These are phyloP conservation scores for Grosmannia penicillata DNA, from an alignment of 2,329 filamentous ascomycete genomes.

Conservation along the genomic window DNA sequence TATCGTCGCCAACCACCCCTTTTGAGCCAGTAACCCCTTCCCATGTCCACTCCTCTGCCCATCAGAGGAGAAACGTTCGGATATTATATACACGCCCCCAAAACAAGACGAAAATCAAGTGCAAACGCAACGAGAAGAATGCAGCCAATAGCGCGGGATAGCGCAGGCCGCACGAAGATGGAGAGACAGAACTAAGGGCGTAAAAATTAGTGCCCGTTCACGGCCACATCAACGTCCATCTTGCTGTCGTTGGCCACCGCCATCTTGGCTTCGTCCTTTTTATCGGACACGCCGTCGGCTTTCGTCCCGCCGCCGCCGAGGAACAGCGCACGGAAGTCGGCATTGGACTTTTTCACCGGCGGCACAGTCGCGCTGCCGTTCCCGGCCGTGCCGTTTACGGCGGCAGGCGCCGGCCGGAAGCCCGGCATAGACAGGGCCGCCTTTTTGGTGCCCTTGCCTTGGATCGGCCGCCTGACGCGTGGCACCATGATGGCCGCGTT, in stretches of 20 bases:
- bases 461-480: constrained; percentile 25
- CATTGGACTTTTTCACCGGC: constrained; percentile 17
- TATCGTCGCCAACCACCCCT: no score
- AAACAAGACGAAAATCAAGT: no score
- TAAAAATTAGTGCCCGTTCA: neutral
- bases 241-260: neutral
- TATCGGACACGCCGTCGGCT: neutral
- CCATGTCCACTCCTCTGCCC: no score
- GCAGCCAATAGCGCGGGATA: no score
- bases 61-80: no score
- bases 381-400: constrained; percentile 7
- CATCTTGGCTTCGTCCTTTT: neutral
- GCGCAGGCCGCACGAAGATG: no score
- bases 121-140: no score
- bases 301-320: constrained; percentile 7
- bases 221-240: neutral
- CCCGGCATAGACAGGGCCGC: constrained; percentile 27
- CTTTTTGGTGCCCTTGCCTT: constrained; percentile 24
- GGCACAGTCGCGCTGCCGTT: constrained; percentile 10
- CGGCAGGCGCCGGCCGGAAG: constrained; percentile 6
- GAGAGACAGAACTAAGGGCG: no score
- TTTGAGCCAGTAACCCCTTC: no score
- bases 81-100: no score
- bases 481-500: constrained; percentile 21
- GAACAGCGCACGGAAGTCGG: constrained; percentile 18